Base-by-base conservation (phyloP, 2,329 filamentous ascomycete species). In the Chrysoporthe cubensis region DNA sequence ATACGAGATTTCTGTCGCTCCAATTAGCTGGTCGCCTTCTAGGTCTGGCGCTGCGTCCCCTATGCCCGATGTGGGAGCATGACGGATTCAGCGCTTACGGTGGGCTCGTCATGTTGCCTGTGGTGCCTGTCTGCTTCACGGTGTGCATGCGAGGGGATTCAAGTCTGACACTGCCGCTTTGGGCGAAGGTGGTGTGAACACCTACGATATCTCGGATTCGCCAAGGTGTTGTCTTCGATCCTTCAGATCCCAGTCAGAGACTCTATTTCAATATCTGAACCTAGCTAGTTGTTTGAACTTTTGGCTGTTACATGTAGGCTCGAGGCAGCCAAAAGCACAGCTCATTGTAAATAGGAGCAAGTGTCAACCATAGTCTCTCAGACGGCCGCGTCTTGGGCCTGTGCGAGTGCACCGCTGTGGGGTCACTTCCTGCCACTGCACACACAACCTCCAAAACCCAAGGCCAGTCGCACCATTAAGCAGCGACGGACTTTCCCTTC, bases 401-500 rank as follows among this genome's bases (percentile, higher is more conserved):
- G 34, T 11, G 32, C 18, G 54, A 57, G 34, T 57, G 34, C 54
- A 57, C 34, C 54, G 9, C 16, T 16, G 18, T 57, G 32, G 54
- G 34, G 34, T 9, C 6, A 3, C n/a, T 40, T 18, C 34, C 54
- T 21, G 54, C 34, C 34, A 9, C 4, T 4, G 14, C 16, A 62
- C 18, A 50, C 21, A 13, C 26, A 32, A 32, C 32, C 16, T 37
- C 21, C 44, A n/a, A 14, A 48, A 44, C 6, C 6, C 44, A 50
- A 40, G 37, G 4, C 32, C 5, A 56, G 21, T 14, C 34, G 37
- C 42, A 44, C 43, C n/a, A 14, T 44, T 62, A 65, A n/a, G 37
- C 18, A 46, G 42, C 59, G 34, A 62, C 48, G 9, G 43, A 26
- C 50, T 34, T 66, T 18, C 68, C 59, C 44, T 70, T 64, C n/a